Conservation (phyloP, 192 early-diverging fungal genomes). For the Dimargaris cristalligena region DNA sequence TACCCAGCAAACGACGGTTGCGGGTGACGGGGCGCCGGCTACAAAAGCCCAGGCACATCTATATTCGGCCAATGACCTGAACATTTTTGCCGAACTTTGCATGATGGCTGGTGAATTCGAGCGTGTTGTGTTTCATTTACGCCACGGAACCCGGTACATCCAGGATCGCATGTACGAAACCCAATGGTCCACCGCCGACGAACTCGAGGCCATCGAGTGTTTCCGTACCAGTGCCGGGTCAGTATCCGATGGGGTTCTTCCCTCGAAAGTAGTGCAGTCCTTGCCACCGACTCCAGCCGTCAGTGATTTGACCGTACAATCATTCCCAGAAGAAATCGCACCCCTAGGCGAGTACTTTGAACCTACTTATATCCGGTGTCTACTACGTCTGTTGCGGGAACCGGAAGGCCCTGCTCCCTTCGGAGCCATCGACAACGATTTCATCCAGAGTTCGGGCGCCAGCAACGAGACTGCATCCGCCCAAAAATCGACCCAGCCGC, state of each 20-base stretch:
- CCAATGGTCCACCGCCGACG: constrained; percentile 28
- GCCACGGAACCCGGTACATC: constrained; percentile 46
- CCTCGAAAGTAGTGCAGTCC: neutral
- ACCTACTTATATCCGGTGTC: neutral
- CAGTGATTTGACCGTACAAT: neutral
- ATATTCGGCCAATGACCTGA: constrained; percentile 39
- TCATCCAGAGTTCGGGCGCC: neutral
- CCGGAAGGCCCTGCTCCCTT: neutral
- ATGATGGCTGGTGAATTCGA: constrained; percentile 63
- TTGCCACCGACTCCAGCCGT: neutral
- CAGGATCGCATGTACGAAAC: constrained; percentile 47
- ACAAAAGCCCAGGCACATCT: too few relatives aligned
- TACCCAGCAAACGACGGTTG: too few relatives aligned
- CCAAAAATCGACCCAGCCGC: too few relatives aligned
- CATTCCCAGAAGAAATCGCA: neutral
- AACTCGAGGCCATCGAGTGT: neutral
- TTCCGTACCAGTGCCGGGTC: neutral
- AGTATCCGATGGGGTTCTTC: neutral
- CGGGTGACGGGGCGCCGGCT: too few relatives aligned
- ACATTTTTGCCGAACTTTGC: constrained; percentile 76
- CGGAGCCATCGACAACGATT: neutral
- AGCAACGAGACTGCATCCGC: neutral
- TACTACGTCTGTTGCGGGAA: neutral
- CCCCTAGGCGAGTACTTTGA: neutral
- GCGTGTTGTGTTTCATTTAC: constrained; percentile 47